These are phyloP conservation scores for Sarocladium strictum DNA, from an alignment of 2,329 filamentous ascomycete genomes.

Conservation along the genomic window DNA sequence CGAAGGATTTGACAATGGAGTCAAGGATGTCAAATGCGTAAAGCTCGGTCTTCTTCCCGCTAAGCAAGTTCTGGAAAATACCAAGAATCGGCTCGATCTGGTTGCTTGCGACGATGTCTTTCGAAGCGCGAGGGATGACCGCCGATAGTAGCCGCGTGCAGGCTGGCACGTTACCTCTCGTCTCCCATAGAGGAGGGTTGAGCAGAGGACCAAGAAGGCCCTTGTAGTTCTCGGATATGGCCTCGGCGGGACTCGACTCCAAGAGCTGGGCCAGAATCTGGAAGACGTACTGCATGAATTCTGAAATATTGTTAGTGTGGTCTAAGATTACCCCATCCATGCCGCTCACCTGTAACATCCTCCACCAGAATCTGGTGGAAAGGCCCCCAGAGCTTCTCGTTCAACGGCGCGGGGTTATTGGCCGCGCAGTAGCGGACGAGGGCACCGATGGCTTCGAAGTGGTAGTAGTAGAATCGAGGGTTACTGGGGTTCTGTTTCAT, in stretches of 20 bases:
- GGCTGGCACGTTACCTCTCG: slow-evolving; percentile 86
- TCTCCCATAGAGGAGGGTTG: slow-evolving; percentile 81
- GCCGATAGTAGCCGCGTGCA: slow-evolving; percentile 78
- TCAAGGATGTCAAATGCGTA: slow-evolving; percentile 90
- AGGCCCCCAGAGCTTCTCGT: slow-evolving; percentile 74
- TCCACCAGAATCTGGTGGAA: slow-evolving; percentile 75
- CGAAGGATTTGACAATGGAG: slow-evolving; percentile 65
- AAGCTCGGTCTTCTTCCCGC: slow-evolving; percentile 75
- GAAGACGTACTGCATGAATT: slow-evolving; percentile 96
- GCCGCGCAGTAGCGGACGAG: slow-evolving; percentile 65
- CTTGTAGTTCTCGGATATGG: slow-evolving; percentile 76
- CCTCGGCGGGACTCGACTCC: slow-evolving; percentile 74
- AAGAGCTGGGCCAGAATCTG: slow-evolving; percentile 89
- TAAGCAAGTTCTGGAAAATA: slow-evolving; percentile 88
- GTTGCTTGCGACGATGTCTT: slow-evolving; percentile 68
- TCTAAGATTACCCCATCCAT: background rate
- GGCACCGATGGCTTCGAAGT: slow-evolving; percentile 91
- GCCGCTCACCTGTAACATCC: slow-evolving; percentile 65
- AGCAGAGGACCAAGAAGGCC: slow-evolving; percentile 73
- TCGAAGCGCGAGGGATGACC: slow-evolving; percentile 71
- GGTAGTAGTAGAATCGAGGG: slow-evolving; percentile 96
- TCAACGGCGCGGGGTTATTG: slow-evolving; percentile 65
- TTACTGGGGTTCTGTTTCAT: slow-evolving; percentile 96
- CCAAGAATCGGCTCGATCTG: slow-evolving; percentile 86
- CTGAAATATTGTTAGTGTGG: slow-evolving; percentile 33